Conservation (phyloP, 1,284 basidiomycete species). For the Ganoderma sinense region DNA sequence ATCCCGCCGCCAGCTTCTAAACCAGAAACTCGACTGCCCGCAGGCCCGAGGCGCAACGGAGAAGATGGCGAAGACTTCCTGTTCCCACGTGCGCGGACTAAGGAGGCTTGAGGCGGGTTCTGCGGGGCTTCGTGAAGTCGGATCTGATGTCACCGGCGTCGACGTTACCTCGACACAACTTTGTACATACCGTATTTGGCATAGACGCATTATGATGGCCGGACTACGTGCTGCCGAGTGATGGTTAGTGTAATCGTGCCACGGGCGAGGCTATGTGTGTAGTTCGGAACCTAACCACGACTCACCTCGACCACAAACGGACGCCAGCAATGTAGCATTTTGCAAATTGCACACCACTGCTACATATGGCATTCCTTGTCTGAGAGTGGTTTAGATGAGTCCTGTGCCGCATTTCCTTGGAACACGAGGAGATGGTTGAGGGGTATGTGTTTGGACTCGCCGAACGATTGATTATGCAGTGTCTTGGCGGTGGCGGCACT, state of each 20-base stretch:
- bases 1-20: background rate
- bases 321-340: background rate
- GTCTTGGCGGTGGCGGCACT: background rate
- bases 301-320: background rate
- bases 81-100: background rate
- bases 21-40: background rate
- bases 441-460: background rate
- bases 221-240: background rate
- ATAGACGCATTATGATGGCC: background rate
- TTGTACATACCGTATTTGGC: background rate
- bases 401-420: background rate
- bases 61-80: background rate
- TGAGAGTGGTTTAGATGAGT: background rate
- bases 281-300: background rate
- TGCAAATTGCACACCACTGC: background rate
- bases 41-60: background rate
- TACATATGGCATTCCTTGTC: background rate
- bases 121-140: background rate
- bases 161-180: background rate
- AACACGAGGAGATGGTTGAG: background rate
- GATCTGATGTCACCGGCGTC: constrained; percentile 1
- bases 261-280: background rate
- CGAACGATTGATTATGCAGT: background rate
- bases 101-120: background rate
- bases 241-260: background rate